Conservation (phyloP, 2,329 filamentous ascomycete genomes). For the Chaetomium sp. region DNA sequence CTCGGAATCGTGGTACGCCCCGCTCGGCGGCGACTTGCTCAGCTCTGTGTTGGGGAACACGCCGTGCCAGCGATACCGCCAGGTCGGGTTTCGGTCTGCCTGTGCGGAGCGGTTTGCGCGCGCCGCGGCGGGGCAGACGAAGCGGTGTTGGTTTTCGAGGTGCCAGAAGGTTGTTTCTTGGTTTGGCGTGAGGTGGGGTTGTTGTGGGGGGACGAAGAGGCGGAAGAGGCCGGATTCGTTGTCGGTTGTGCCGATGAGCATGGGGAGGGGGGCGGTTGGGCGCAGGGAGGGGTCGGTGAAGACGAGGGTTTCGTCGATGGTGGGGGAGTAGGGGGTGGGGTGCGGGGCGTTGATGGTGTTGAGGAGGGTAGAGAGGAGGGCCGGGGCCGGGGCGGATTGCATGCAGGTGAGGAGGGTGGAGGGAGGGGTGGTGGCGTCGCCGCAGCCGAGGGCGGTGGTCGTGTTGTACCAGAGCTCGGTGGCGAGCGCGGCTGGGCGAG, state of each 20-base stretch:
- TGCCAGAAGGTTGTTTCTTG: slow-evolving; percentile 10
- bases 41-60: slow-evolving; percentile 41
- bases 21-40: slow-evolving; percentile 37
- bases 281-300: slow-evolving; percentile 19
- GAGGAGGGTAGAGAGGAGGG: slow-evolving; percentile 37
- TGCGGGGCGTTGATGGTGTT: slow-evolving; percentile 9
- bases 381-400: slow-evolving; percentile 42
- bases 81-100: slow-evolving; percentile 39
- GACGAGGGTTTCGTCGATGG: slow-evolving; percentile 40
- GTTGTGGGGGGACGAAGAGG: slow-evolving; percentile 20
- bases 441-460: slow-evolving; percentile 44
- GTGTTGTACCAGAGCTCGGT: slow-evolving; percentile 49
- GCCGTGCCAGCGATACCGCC: slow-evolving; percentile 45
- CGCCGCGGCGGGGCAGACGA: slow-evolving; percentile 41
- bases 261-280: slow-evolving; percentile 15
- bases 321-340: slow-evolving; percentile 45
- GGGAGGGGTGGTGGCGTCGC: slow-evolving; percentile 41
- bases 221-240: slow-evolving; percentile 26
- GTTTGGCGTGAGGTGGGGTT: background rate
- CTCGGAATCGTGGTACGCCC: slow-evolving; percentile 42
- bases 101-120: slow-evolving; percentile 33
- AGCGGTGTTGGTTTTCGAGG: slow-evolving; percentile 21
- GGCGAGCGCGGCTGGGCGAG: slow-evolving; percentile 39
- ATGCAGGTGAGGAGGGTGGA: slow-evolving; percentile 38
- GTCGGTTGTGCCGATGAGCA: slow-evolving; percentile 27